A percentile compares a stretch with the other conserved stretches of the same genome.
Evolutionary conservation across 345 rosid genomes (phyloP).

Genomic region (Ceriops zippeliana): DNA sequence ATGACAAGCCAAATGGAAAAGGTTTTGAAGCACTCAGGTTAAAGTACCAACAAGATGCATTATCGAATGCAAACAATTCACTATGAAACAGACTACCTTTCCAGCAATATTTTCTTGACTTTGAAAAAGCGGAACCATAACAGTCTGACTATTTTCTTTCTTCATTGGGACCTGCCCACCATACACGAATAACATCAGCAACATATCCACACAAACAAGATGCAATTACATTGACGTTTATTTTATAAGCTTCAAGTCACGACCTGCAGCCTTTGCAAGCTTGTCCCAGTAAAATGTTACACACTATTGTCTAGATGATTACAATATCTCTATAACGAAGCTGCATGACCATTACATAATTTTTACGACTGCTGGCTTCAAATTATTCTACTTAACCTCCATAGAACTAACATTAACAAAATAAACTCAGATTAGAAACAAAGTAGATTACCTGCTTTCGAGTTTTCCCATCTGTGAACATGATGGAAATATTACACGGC

Average conservation of each 20-base stretch:
- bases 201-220: not conserved
- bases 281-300: too few species aligned
- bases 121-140: slow-evolving; percentile 75
- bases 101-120: slow-evolving; percentile 94
- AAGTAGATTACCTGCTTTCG: slow-evolving; percentile 65
- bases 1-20: slow-evolving; percentile 12
- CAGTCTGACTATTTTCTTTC: slow-evolving; percentile 91
- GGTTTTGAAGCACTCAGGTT: not conserved
- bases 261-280: not conserved
- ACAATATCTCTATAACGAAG: too few species aligned
- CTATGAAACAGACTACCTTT: slow-evolving; percentile 42
- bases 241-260: not conserved
- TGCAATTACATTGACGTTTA: not conserved
- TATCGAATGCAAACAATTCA: not conserved
- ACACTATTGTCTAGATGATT: too few species aligned
- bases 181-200: slow-evolving; percentile 5
- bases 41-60: not conserved
- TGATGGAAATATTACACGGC: slow-evolving; percentile 65
- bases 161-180: slow-evolving; percentile 64
- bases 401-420: not conserved
- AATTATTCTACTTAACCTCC: too few species aligned
- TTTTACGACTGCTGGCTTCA: too few species aligned
- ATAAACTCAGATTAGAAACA: not conserved
- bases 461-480: slow-evolving; percentile 71
- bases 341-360: too few species aligned